Conservation (phyloP, 2,329 filamentous ascomycete species). For the Fusarium mundagurra region DNA sequence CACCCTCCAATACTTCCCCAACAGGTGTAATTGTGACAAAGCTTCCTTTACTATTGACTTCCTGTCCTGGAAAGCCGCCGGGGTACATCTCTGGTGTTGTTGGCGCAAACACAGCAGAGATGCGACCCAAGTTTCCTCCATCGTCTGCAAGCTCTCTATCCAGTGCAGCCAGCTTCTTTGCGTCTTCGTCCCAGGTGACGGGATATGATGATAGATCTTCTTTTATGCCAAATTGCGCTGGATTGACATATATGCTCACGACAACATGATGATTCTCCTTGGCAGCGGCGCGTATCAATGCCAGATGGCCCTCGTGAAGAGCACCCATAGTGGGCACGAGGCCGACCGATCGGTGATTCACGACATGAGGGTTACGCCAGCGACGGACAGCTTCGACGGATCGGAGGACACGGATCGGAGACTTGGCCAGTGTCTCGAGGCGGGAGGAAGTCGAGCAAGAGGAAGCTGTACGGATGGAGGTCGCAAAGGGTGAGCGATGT, state of each 20-base stretch:
- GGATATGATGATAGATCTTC: conserved; percentile 93
- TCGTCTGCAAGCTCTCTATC: conserved; percentile 77
- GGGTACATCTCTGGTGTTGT: conserved; percentile 89
- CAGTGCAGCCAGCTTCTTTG: conserved; percentile 71
- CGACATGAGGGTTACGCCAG: conserved; percentile 73
- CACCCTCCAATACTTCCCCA: conserved; percentile 82
- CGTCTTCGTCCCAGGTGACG: conserved; percentile 85
- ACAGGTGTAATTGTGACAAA: conserved; percentile 94
- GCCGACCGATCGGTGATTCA: conserved; percentile 77
- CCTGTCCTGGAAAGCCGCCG: conserved; percentile 76
- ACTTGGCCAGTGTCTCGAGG: conserved; percentile 62
- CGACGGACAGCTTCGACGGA: conserved; percentile 76
- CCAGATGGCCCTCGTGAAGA: conserved; percentile 90
- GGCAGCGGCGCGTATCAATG: conserved; percentile 85
- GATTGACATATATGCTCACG: conserved; percentile 95
- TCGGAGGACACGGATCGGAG: conserved; percentile 77
- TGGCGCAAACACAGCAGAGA: conserved; percentile 88
- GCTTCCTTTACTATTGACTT: conserved; percentile 79
- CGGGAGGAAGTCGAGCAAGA: conserved; percentile 32
- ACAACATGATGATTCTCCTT: conserved; percentile 86
- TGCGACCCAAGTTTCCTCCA: conserved; percentile 69
- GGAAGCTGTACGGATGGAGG: conserved; percentile 36
- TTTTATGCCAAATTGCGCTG: conserved; percentile 89
- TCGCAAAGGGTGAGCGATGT: conserved; percentile 21
- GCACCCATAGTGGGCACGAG: conserved; percentile 98